Evolutionary conservation across 441 rosid species (phyloP).

Genomic region (Breynia disticha): DNA sequence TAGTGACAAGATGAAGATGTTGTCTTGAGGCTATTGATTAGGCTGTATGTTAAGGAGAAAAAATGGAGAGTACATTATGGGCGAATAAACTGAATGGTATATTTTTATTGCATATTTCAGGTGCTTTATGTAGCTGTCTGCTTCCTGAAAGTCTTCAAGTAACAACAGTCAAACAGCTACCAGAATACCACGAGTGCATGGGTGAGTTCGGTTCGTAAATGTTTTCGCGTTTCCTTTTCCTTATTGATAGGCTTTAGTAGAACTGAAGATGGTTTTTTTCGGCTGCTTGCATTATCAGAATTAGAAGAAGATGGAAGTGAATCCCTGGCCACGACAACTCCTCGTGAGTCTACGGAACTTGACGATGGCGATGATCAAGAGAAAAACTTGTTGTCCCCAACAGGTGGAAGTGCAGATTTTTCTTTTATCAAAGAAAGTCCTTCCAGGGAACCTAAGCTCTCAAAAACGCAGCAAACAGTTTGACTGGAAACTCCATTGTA

Average conservation of each 20-base stretch:
- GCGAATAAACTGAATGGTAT: slow-evolving; percentile 1
- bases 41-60: too few species aligned
- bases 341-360: slow-evolving; percentile 33
- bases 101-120: slow-evolving; percentile 25
- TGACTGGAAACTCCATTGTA: neutral
- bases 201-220: slow-evolving; percentile 19
- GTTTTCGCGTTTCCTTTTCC: neutral
- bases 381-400: slow-evolving; percentile 44
- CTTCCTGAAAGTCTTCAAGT: slow-evolving; percentile 85
- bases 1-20: too few species aligned
- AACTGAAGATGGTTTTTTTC: too few species aligned
- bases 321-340: slow-evolving; percentile 30
- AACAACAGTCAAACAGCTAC: slow-evolving; percentile 54
- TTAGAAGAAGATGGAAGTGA: slow-evolving; percentile 42
- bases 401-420: slow-evolving; percentile 25
- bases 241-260: neutral
- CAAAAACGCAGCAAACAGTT: neutral
- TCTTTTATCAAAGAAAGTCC: slow-evolving; percentile 38
- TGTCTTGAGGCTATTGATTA: too few species aligned
- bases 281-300: slow-evolving; percentile 10
- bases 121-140: slow-evolving; percentile 61
- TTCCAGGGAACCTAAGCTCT: slow-evolving; percentile 14
- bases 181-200: slow-evolving; percentile 43
- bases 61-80: neutral
- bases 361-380: slow-evolving; percentile 42